Evolutionary conservation across 1,284 basidiomycete species (phyloP), one percentile per base, ranked within the genome.

Genomic region (Rhodotorula sp.): DNA sequence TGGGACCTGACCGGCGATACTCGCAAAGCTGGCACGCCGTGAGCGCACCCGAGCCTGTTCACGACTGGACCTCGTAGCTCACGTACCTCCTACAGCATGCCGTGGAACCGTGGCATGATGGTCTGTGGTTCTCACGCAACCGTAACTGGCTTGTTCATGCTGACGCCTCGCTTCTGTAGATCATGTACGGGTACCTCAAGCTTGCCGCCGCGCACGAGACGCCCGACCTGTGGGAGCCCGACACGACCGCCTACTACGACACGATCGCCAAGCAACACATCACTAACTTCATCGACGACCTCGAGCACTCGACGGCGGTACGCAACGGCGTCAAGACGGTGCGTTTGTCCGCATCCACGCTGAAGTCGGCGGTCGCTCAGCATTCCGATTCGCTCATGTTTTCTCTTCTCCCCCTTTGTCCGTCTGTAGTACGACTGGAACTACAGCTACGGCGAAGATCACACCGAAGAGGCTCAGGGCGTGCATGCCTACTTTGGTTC

Each of bases 161-260:
- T 14, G 19, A 41, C 45, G 1, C 8, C 9, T 25, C n/a, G 9
- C 12, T 25, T 25, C 21, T 19, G 12, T n/a, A 45, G 56, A 58
- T 74, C 46, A 45, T 74, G 5, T 58, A 71, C 45, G 70, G 73
- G 2, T 67, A 69, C 59, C 44, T 68, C 10, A 55, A 53, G 27
- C 68, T 74, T 19, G 73, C 69, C 1, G 67, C 70, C 4, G 73
- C 70, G 41, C 70, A 74, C 63, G 73, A 74, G 41, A 66, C 65
- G 3, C 25, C 49, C 7, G 57, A 68, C 4, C 66, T 60, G 21
- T 67, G 52, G 54, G 48, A 70, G 48, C 16, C 60, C 2, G 45
- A 48, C 56, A 3, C 25, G 4, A 67, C 66, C 21, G 23, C 21
- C 5, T 56, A 55, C 19, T 70, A 68, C 67, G 73, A 74, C 59